phyloP scores from a whole-genome alignment of 495 filamentous ascomycete genomes.

The Penicillium psychrofluorescens region DNA sequence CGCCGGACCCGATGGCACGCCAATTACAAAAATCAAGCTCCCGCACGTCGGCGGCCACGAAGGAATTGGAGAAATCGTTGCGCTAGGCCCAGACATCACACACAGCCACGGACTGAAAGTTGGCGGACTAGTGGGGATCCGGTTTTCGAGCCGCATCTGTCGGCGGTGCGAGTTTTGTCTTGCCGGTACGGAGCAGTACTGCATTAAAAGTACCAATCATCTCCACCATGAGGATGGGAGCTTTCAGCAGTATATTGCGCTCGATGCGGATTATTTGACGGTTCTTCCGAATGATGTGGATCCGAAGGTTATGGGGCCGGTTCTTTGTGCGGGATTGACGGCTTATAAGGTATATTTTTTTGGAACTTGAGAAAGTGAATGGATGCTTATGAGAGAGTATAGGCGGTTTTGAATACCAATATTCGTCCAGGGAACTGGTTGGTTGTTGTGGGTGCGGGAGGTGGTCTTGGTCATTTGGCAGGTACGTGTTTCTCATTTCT shows the following conservation, averaged over 20 bases:
- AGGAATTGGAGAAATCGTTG: slow-evolving; percentile 38
- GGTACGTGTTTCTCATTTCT: slow-evolving; percentile 13
- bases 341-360: slow-evolving; percentile 24
- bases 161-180: slow-evolving; percentile 42
- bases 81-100: slow-evolving; percentile 26
- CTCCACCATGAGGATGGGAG: slow-evolving; percentile 44
- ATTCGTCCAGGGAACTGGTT: slow-evolving; percentile 36
- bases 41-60: slow-evolving; percentile 46
- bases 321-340: slow-evolving; percentile 38
- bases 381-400: background rate
- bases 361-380: background rate
- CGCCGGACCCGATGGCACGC: slow-evolving; percentile 32
- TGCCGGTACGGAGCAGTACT: slow-evolving; percentile 40
- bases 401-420: slow-evolving; percentile 36
- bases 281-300: slow-evolving; percentile 40
- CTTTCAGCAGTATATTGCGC: slow-evolving; percentile 39
- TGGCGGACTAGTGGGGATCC: slow-evolving; percentile 38
- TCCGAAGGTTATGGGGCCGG: slow-evolving; percentile 33
- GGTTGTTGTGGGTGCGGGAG: slow-evolving; percentile 43
- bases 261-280: slow-evolving; percentile 41
- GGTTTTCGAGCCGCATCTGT: slow-evolving; percentile 39
- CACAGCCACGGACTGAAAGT: slow-evolving; percentile 24
- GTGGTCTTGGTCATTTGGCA: slow-evolving; percentile 41
- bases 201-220: slow-evolving; percentile 37
- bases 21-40: slow-evolving; percentile 40